Base-by-base conservation (phyloP, 345 rosid species). In the Sonneratia caseolaris region DNA sequence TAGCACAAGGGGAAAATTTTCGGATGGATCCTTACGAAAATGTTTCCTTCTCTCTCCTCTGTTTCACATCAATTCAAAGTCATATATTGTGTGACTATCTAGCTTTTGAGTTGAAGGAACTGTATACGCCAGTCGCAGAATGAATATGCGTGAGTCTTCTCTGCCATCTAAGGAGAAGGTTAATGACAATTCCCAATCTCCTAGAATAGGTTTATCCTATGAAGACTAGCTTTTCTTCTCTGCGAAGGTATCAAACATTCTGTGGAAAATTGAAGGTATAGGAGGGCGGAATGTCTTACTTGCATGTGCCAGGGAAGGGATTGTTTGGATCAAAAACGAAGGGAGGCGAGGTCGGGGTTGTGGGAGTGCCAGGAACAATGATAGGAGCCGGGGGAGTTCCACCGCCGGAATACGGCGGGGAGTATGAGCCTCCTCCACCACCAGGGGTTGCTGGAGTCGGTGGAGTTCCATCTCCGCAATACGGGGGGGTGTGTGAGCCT, bases 251-350 rank as follows among this genome's bases (percentile, higher is more conserved):
- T 15, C 5, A 51, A 15, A 16, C 15, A 7, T 48, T 13, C 3
- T 48, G 53, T 13, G 13, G 45, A 42, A 42, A 42, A 9, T 42
- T 1, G 3, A 4, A 42, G 45, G 32, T 27, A 27, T 3, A 53
- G 14, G 18, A 11, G 55, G 5, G 22, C 14, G 61, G 18, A n/a
- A n/a, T n/a, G 10, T 81, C 97, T 83, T 83, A 95, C 99, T 83
- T 87, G 99, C 97, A 95, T 45, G 97, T 83, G 73, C 91, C 91
- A 13, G 85, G 76, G 76, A 78, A 51, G 69, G 79, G 79, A 64
- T 68, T 32, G 71, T 80, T 82, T 4, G 98, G 97, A 76, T 88
- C 90, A 61, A 87, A 90, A 53, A 72, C 53, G 70, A 64, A 87
- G 40, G 89, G 92, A 66, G 87, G 86, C 3, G 86, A 56, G 16